Evolutionary conservation across 164 flowering plant genomes (phyloP), one percentile per base, ranked within the genome.

Genomic region (Dillenia suffruticosa): DNA sequence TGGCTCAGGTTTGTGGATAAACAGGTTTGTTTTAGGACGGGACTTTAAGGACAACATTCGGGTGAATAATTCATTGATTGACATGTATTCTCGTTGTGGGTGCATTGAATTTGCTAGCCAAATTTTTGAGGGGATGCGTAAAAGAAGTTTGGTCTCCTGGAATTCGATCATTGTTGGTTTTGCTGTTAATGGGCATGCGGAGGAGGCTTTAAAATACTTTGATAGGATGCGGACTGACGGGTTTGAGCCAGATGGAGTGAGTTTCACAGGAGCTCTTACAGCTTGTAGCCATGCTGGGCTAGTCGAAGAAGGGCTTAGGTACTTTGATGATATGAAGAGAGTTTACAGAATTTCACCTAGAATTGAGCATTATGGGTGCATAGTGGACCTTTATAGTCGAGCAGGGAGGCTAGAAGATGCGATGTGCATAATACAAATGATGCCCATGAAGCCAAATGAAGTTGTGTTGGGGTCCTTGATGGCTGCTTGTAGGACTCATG

Each of bases 241-340:
- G 40, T 77, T 81, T 58, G 46, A 69, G 56, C 89, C 89, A 1
- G 82, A 82, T 61, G 85, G 76, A 46, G 85, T 86, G 11, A 82
- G 76, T 70, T 82, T 79, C 64, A 82, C 87, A 0, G 92, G 87
- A 10, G 92, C 83, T 32, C 81, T 86, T 14, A 76, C 87, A 24
- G 92, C 92, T 0, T 87, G 89, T 64, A 82, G 86, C 67, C 88
- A 87, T 59, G 83, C 86, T 1, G 88, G 92, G 11, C 68, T 84
- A 44, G 83, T 86, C 16, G 77, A 79, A 5, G 61, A 78, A 53
- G 92, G 92, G 50, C 64, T 79, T 9, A 49, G 63, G 44, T 68
- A 70, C 32, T 84, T 77, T 32, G 66, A 79, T 17, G 51, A 17
- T 15, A 84, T 87, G 89, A 76, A 63, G 59, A 75, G 61, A 12